Evolutionary conservation across 73 alveolate genomes (phyloP).

Genomic region (Paramecium sonneborni): DNA sequence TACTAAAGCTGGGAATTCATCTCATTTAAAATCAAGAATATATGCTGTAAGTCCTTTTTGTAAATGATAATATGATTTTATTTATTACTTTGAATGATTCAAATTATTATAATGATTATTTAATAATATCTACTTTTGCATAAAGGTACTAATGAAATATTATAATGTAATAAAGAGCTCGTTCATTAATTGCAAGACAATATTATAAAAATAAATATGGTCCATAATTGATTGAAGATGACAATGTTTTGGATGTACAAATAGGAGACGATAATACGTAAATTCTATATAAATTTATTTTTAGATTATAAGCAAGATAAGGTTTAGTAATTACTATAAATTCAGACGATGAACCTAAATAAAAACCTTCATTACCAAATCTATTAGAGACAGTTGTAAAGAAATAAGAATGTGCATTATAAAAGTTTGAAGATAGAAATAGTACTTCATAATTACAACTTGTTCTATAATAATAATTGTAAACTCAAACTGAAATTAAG

Average conservation of each 20-base stretch:
- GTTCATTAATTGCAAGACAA: background rate
- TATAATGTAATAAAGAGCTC: background rate
- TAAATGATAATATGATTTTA: background rate
- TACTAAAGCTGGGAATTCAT: constrained; percentile 31
- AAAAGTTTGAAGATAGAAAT: background rate
- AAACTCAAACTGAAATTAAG: background rate
- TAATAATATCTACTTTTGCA: background rate
- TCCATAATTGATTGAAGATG: background rate
- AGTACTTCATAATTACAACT: background rate
- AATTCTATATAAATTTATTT: background rate
- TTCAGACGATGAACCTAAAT: background rate
- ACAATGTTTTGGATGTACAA: background rate
- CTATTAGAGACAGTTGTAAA: background rate
- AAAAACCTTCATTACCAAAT: background rate
- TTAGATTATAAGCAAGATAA: background rate
- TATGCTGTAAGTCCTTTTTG: constrained; percentile 26
- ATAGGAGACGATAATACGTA: constrained; percentile 13
- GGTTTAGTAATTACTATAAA: background rate
- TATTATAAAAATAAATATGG: constrained; percentile 23
- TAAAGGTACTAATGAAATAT: background rate
- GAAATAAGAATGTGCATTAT: background rate
- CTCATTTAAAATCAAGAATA: background rate
- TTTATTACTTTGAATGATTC: background rate
- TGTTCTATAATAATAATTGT: background rate
- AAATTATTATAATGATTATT: background rate